These are phyloP conservation scores for Pseudocercospora eumusae DNA, from an alignment of 2,329 filamentous ascomycete species.

Conservation along the genomic window DNA sequence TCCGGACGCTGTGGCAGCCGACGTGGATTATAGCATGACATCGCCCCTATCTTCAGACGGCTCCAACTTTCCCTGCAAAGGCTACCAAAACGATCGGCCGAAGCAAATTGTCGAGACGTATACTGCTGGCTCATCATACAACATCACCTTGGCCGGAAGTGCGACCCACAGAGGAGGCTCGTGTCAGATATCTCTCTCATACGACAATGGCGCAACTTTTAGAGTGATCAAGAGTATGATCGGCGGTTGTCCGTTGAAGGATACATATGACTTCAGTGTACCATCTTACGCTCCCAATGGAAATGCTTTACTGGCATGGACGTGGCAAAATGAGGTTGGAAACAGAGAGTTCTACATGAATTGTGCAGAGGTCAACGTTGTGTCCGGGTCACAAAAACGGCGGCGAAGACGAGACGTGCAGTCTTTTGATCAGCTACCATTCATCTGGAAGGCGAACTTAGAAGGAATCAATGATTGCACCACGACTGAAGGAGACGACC, in stretches of 20 bases:
- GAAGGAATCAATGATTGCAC: constrained; percentile 45
- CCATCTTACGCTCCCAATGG: constrained; percentile 63
- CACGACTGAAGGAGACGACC: constrained; percentile 42
- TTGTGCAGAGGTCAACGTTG: constrained; percentile 51
- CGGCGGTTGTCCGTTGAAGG: constrained; percentile 56
- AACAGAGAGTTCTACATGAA: constrained; percentile 78
- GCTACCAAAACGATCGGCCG: constrained; percentile 55
- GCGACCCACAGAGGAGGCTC: constrained; percentile 63
- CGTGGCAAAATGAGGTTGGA: constrained; percentile 53
- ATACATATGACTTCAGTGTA: constrained; percentile 65
- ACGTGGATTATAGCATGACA: constrained; percentile 71
- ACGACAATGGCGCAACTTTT: constrained; percentile 70
- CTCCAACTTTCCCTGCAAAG: constrained; percentile 75
- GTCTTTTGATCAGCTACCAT: constrained; percentile 42
- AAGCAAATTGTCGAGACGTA: constrained; percentile 63
- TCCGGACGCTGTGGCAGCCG: constrained; percentile 46
- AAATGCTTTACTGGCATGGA: constrained; percentile 70
- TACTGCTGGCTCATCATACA: constrained; percentile 61
- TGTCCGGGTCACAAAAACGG: constrained; percentile 31
- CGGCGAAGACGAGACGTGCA: constrained; percentile 24
- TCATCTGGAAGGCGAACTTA: constrained; percentile 50
- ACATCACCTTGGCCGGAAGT: constrained; percentile 64
- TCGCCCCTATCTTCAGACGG: constrained; percentile 63
- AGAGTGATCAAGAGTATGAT: constrained; percentile 66
- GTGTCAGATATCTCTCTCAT: constrained; percentile 74